Evolutionary conservation across 2,329 filamentous ascomycete genomes (phyloP), one percentile per base, ranked within the genome.

Genomic region (Cladosporium oxysporum): DNA sequence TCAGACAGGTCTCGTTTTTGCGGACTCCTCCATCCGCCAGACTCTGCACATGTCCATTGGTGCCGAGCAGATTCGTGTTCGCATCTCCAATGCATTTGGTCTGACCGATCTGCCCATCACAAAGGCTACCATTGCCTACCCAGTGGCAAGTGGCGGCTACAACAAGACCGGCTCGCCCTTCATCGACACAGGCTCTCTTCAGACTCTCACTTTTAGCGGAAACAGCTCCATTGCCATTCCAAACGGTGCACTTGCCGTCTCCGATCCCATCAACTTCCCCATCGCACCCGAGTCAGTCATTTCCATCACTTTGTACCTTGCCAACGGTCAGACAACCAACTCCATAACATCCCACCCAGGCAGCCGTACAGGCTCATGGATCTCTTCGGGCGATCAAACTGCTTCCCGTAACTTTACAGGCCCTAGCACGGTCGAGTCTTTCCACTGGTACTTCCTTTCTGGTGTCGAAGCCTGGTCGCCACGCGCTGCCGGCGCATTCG

Each of bases 21-120:
- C 79, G 55, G 85, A 90, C 71, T 83, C 86, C 1, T 90, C 88
- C 0, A 82, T 91, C 68, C 87, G 88, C 2, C 88, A 91, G 75
- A 90, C 88, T 0, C 74, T 90, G 16, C 85, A 87, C 69, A 79
- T 88, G 69, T 86, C 87, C 8, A 80, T 88, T 5, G 83, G 81
- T 1, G 83, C 84, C 3, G 77, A 82, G 2, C 81, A 85, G 26
- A 82, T 90, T 67, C 85, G 88, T 11, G 76, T 91, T 41, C 84
- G 86, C 55, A 80, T 91, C 60, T 89, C 87, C 52, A 91, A 91
- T 72, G 85, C 83, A 0, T 90, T 91, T 69, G 88, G 89, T 2
- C 75, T 81, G 1, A 86, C 82, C 41, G 83, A 87, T 68, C 79
- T 91, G 2, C 82, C 85, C 53, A 85, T 91, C 69, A 87, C 85